Percentiles rank a stretch among this genome's conserved stretches.
These are phyloP conservation scores for Acanthamoeba healyi DNA, from an alignment of 208 protist genomes.

Conservation along the genomic window DNA sequence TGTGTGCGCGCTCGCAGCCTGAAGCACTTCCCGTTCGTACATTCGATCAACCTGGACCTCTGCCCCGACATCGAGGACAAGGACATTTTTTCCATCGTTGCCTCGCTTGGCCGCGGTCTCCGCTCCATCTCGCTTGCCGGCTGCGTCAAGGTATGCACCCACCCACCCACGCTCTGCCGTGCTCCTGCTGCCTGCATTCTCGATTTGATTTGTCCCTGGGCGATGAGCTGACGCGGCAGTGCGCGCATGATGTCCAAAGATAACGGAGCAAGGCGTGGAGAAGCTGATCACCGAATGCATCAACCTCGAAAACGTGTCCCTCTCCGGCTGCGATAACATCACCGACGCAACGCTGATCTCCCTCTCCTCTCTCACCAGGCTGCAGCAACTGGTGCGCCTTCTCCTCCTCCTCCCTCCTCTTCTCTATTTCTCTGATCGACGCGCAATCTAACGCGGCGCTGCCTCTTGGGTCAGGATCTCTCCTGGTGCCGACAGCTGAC, in stretches of 20 bases:
- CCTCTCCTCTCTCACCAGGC: not conserved
- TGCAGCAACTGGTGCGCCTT: not conserved
- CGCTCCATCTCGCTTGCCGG: not conserved
- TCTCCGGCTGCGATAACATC: constrained; percentile 1
- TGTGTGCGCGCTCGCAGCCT: too few relatives aligned
- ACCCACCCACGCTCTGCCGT: not conserved
- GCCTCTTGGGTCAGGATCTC: not conserved
- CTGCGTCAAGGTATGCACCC: not conserved
- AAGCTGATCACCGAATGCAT: not conserved
- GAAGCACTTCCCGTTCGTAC: constrained; percentile 21
- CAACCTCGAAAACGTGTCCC: not conserved
- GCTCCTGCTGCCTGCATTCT: too few relatives aligned
- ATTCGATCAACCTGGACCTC: constrained; percentile 6
- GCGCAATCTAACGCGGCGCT: too few relatives aligned
- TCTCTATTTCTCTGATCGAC: too few relatives aligned
- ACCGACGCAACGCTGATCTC: not conserved
- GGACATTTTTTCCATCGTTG: not conserved
- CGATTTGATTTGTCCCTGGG: too few relatives aligned
- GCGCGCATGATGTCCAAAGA: too few relatives aligned
- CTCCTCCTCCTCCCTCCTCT: too few relatives aligned
- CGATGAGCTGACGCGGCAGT: too few relatives aligned
- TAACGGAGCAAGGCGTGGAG: not conserved
- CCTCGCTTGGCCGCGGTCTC: not conserved
- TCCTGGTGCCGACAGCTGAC: not conserved
- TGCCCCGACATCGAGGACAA: constrained; percentile 2